Evolutionary conservation across 805 yeast genomes (phyloP), one percentile per base, ranked within the genome.

Genomic region (Spathaspora arborariae): DNA sequence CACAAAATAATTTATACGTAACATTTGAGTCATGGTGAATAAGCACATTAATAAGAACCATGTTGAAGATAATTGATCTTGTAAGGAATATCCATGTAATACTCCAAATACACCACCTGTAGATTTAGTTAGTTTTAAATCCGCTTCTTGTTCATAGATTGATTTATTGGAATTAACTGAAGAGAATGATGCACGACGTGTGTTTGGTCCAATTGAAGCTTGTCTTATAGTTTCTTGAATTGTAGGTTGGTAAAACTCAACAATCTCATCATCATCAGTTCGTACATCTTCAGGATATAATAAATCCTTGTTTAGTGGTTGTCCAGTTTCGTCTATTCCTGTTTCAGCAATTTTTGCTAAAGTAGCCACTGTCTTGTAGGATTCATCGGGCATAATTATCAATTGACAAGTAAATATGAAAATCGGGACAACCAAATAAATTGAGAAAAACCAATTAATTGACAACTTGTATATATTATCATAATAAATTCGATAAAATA

Each of bases 1-100:
- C 45, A 91, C 94, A 65, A 89, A 92, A 64, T 88, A 92, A 69
- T 91, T 91, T 55, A 91, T 84, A 62, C 97, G 75, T 39, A 92
- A 75, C 97, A 91, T 91, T 64, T 89, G 95, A 47, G 91, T 77
- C 2, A 91, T 79, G 5, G 96, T 86, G 63, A 90, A 88, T 2
- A 80, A 59, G 20, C 88, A 79, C 86, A 89, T 85, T 46, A 90
- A 65, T 42, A 75, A 58, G 62, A 90, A 92, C 94, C 96, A 89
- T 3, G 85, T 77, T 4, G 87, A 74, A 39, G 60, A 65, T 50
- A 81, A 66, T 57, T 82, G 88, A 30, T 66, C 70, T 5, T 50
- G 46, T 6, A 80, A 76, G 1, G 81, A 50, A 39, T 70, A 64
- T 4, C 84, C 86, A 62, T 92, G 96, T 63, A 91, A 66, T 11